phyloP scores from a whole-genome alignment of 441 rosid genomes.

The Eugenia klotzschiana region DNA sequence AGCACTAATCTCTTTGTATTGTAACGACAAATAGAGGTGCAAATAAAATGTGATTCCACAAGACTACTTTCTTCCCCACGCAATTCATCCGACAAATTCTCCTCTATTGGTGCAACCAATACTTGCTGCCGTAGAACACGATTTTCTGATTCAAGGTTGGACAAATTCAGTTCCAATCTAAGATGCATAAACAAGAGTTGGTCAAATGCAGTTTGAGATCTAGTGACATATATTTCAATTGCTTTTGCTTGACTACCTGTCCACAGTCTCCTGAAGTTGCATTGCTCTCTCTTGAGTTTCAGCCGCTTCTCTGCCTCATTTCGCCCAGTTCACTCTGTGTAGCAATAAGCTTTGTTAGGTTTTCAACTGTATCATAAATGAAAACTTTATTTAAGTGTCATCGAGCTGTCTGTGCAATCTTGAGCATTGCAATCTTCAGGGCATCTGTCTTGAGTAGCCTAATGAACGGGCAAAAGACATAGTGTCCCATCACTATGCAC shows the following conservation, averaged over 20 bases:
- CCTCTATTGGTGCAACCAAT: constrained; percentile 27
- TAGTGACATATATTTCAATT: neutral
- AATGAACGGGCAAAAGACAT: neutral
- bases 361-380: neutral
- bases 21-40: neutral
- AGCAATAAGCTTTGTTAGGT: neutral
- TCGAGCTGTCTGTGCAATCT: neutral
- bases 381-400: neutral
- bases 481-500: neutral
- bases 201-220: no score
- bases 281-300: constrained; percentile 31
- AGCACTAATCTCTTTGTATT: neutral
- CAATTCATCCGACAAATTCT: constrained; percentile 29
- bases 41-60: neutral
- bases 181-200: neutral
- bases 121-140: constrained; percentile 67
- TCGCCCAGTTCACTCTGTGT: constrained; percentile 27
- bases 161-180: constrained; percentile 40
- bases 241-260: constrained; percentile 18
- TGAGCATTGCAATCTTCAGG: neutral
- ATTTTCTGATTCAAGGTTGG: constrained; percentile 61
- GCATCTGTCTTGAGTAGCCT: neutral
- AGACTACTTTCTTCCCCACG: constrained; percentile 11
- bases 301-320: constrained; percentile 25
- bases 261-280: constrained; percentile 31